Evolutionary conservation across 352 stramenopile species (phyloP).

Genomic region (Hyaloperonospora arabidopsidis): DNA sequence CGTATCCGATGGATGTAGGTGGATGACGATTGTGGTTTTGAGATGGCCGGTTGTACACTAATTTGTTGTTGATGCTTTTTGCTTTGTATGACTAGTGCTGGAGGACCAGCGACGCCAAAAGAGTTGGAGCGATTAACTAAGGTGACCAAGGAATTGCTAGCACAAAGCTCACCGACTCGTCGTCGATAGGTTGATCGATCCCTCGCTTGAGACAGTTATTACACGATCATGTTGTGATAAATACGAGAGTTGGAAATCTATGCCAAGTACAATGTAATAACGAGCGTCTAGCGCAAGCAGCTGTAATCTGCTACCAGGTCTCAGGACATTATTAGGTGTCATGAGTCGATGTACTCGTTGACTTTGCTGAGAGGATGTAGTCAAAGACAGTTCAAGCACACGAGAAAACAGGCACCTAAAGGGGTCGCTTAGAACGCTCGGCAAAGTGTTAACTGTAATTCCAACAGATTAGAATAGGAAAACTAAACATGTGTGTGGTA

Average conservation of each 20-base stretch:
- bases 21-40: slow-evolving; percentile 2
- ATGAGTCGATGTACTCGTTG: no score
- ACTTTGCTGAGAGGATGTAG: no score
- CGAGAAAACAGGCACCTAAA: no score
- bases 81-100: slow-evolving; percentile 40
- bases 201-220: slow-evolving; percentile 1
- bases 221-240: slow-evolving; percentile 3
- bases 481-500: no score
- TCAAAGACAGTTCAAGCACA: no score
- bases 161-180: slow-evolving; percentile 32
- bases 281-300: background rate
- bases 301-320: no score
- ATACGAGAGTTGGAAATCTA: slow-evolving; percentile 7
- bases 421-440: no score
- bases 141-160: slow-evolving; percentile 49
- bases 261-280: slow-evolving; percentile 17
- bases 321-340: no score
- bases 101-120: slow-evolving; percentile 48
- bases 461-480: no score
- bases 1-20: slow-evolving; percentile 82
- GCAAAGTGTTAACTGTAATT: no score
- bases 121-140: slow-evolving; percentile 56
- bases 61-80: slow-evolving; percentile 3
- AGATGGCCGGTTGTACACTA: slow-evolving; percentile 1
- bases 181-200: slow-evolving; percentile 19